phyloP scores from a whole-genome alignment of 2,329 filamentous ascomycete species.

The Scleromitrula shiraiana region DNA sequence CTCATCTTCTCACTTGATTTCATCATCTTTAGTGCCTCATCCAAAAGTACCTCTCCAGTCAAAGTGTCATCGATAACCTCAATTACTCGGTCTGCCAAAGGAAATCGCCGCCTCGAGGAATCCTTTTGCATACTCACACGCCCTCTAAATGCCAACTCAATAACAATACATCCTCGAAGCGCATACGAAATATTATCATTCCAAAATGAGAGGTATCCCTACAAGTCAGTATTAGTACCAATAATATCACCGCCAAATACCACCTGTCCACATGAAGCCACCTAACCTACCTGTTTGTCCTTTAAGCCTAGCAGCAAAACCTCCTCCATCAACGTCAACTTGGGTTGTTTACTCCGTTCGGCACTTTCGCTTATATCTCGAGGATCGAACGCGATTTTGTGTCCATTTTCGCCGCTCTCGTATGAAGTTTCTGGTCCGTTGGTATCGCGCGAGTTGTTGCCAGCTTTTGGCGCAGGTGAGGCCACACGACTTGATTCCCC shows the following conservation, averaged over 20 bases:
- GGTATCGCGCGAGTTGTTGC: constrained; percentile 48
- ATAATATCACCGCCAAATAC: constrained; percentile 1
- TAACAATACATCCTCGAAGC: constrained; percentile 92
- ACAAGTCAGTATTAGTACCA: constrained; percentile 12
- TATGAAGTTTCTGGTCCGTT: constrained; percentile 70
- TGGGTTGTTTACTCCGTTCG: constrained; percentile 94
- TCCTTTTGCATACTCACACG: constrained; percentile 99
- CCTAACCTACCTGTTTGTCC: constrained; percentile 88
- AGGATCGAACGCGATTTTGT: constrained; percentile 97
- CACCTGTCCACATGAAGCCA: constrained; percentile 13
- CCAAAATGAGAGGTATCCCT: constrained; percentile 99
- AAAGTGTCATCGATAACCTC: constrained; percentile 95
- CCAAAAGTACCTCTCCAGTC: constrained; percentile 92
- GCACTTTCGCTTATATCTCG: constrained; percentile 95
- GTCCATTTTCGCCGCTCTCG: constrained; percentile 86
- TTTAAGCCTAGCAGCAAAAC: constrained; percentile 90
- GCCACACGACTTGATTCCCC: constrained; percentile 57
- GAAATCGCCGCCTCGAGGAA: constrained; percentile 82
- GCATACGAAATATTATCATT: constrained; percentile 99
- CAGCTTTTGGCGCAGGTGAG: constrained; percentile 56
- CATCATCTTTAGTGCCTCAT: constrained; percentile 99
- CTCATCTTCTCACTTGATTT: constrained; percentile 99
- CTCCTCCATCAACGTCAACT: constrained; percentile 98
- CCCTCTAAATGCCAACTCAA: constrained; percentile 92
- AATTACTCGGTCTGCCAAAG: constrained; percentile 85